A percentile compares a stretch with the other conserved stretches of the same genome.
Conservation (phyloP, 2,329 filamentous ascomycete species). For the Colletotrichum sp. region DNA sequence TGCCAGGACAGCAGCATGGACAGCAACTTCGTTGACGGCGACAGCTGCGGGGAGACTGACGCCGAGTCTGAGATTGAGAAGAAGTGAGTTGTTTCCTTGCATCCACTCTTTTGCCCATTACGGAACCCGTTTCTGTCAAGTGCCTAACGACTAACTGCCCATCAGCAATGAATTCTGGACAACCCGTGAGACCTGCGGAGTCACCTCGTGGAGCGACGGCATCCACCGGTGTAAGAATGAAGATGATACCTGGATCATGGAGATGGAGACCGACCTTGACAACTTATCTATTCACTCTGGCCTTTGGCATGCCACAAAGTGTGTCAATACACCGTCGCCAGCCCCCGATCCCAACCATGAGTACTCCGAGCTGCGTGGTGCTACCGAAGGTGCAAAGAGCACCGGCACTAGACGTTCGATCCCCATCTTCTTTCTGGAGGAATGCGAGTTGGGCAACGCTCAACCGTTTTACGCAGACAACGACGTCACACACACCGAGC, state of each 20-base stretch:
- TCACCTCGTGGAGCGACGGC: not conserved
- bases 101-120: not conserved
- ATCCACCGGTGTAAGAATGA: not conserved
- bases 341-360: not conserved
- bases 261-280: not conserved
- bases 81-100: not conserved
- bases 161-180: not conserved
- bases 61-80: not conserved
- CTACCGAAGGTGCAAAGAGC: not conserved
- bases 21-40: not conserved
- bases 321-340: not conserved
- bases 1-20: not conserved
- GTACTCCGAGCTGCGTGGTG: not conserved
- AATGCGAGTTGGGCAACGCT: not conserved
- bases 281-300: not conserved
- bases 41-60: fast-evolving
- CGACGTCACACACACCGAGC: not conserved
- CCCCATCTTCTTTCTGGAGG: not conserved
- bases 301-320: not conserved
- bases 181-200: not conserved
- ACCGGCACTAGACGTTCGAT: not conserved
- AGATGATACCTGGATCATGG: not conserved
- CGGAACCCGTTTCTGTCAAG: not conserved
- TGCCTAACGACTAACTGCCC: not conserved
- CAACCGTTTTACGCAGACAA: not conserved